Evolutionary conservation across 768 basidiomycete genomes (phyloP), one percentile per base, ranked within the genome.

Genomic region (Russula sp.): DNA sequence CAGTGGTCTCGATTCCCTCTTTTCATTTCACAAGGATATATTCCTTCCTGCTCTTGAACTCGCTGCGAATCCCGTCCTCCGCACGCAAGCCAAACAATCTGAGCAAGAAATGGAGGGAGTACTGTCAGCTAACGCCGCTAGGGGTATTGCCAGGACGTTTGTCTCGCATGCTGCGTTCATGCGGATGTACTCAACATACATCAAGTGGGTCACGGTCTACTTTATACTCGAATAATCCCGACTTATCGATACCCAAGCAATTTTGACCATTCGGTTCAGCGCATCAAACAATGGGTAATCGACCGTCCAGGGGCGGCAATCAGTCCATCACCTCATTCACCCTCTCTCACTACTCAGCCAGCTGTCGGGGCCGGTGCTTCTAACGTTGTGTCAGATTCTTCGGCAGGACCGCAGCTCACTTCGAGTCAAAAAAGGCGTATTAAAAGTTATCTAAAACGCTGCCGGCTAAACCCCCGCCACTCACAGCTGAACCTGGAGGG

Each of bases 141-240:
- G 82, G 63, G 81, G 84, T 14, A 88, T 99, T 42, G 95, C 91
- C 7, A 82, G 87, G 61, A 94, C 91, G 52, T 99, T 98, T 75
- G 77, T 92, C 59, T 90, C 88, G 57, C 94, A 99, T 74, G 91
- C 94, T 35, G 94, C 96, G 4, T 98, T 98, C 78, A 93, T 99
- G 91, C 91, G 81, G 77, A 98, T 98, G 89, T 99, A 99, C 73
- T 94, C 94, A 37, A 90, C 89, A 49, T 99, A 98, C 73, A 96
- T 96, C 80, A 98, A 98, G 92, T 94, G 73, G 72, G 88, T 75
- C 66, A 42, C 63, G 9, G 62, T 54, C 55, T 49, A 58, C 45
- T 40, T 61, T 54, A 47, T 50, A 34, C 16, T 57, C 40, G 63
- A 47, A 49, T 42, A 37, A 49, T 11, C 3, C n/a, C 47, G 59